A percentile compares a stretch with the other conserved stretches of the same genome.
Conservation (phyloP, 306 rosid species). For the Prunus campanulata region DNA sequence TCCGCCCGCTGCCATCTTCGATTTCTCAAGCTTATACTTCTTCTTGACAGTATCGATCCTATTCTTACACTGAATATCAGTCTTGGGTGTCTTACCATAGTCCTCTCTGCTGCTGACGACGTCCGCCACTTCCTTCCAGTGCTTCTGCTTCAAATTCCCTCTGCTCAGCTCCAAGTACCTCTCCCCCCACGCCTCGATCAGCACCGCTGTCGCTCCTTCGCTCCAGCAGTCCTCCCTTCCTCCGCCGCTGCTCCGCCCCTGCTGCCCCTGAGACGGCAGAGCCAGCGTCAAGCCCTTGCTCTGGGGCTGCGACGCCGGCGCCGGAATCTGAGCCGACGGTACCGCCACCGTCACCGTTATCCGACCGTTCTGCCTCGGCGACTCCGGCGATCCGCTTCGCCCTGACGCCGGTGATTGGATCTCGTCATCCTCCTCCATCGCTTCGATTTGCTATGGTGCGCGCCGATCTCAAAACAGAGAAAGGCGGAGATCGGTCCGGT, state of each 20-base stretch:
- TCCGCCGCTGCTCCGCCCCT: conserved; percentile 47
- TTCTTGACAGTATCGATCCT: conserved; percentile 96
- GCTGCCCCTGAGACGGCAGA: conserved; percentile 52
- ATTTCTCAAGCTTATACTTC: conserved; percentile 87
- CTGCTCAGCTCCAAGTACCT: conserved; percentile 89
- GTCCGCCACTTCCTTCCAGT: conserved; percentile 98
- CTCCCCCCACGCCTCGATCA: conserved; percentile 99
- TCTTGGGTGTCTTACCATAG: conserved; percentile 60
- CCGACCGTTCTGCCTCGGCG: conserved; percentile 57
- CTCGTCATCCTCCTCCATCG: conserved; percentile 89
- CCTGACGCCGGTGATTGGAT: conserved; percentile 71
- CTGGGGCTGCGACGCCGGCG: conserved; percentile 49
- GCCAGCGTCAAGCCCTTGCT: conserved; percentile 54
- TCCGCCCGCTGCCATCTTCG: conserved; percentile 61
- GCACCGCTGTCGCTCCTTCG: conserved; percentile 85
- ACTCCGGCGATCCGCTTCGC: conserved; percentile 64
- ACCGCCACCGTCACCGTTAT: conserved; percentile 84
- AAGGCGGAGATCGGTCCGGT: neutral
- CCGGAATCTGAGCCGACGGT: conserved; percentile 34
- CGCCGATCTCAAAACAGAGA: conserved; percentile 33
- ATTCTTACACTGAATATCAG: conserved; percentile 94
- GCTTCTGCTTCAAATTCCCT: conserved; percentile 95
- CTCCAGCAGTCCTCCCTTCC: conserved; percentile 99
- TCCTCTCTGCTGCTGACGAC: conserved; percentile 78
- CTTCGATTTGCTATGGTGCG: neutral